Percentiles rank a stretch among this genome's conserved stretches.
phyloP scores from a whole-genome alignment of 2,329 filamentous ascomycete genomes.

The Fusarium sp. region DNA sequence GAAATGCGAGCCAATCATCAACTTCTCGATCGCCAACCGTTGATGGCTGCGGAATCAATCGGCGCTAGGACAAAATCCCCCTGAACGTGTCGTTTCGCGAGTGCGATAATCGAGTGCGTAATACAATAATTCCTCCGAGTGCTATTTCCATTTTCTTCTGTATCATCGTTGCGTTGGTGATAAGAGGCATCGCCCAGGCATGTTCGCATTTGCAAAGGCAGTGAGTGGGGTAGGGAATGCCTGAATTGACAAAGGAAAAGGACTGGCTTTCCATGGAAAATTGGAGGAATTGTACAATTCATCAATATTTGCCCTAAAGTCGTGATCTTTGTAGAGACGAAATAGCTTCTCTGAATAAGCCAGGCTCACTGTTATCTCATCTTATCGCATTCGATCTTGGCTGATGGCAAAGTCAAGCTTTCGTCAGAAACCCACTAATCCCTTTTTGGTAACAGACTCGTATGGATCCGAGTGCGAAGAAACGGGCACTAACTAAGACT shows the following conservation, averaged over 20 bases:
- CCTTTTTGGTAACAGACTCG: neutral
- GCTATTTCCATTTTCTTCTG: fast-evolving
- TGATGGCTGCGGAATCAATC: neutral
- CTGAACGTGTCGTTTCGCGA: neutral
- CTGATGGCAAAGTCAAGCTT: neutral
- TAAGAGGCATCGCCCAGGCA: fast-evolving
- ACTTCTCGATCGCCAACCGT: neutral
- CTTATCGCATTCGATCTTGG: neutral
- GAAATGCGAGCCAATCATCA: neutral
- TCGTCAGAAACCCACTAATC: neutral
- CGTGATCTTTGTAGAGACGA: fast-evolving
- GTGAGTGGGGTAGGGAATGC: too few species aligned
- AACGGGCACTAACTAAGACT: neutral
- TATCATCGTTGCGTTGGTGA: neutral
- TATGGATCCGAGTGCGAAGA: conserved; percentile 15
- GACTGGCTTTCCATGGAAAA: fast-evolving
- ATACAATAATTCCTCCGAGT: neutral
- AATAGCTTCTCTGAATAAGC: too few species aligned
- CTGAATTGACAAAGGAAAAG: fast-evolving
- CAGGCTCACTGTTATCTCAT: neutral
- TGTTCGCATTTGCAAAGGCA: fast-evolving
- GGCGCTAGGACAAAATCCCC: neutral
- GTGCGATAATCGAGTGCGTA: neutral
- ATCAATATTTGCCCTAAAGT: fast-evolving
- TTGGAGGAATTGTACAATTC: fast-evolving